Conservation (phyloP, 2,329 filamentous ascomycete genomes). For the Diaporthe helianthi region DNA sequence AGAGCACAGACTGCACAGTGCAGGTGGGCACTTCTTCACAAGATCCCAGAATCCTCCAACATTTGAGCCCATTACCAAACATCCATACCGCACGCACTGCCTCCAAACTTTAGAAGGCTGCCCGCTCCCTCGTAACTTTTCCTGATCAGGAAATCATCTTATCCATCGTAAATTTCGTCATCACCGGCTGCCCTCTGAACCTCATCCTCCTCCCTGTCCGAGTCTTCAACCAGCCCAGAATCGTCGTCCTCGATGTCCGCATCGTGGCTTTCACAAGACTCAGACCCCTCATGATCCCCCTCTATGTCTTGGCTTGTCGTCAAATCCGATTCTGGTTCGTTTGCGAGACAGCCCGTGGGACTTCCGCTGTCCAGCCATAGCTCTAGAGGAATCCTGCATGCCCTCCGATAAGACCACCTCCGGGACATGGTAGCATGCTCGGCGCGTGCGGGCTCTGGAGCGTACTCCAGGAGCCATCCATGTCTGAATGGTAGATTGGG, state of each 20-base stretch:
- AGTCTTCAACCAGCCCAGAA: background rate
- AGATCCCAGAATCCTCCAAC: background rate
- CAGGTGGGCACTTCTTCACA: too few species aligned
- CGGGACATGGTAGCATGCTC: background rate
- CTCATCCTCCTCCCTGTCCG: background rate
- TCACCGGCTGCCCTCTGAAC: background rate
- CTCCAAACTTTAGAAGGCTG: background rate
- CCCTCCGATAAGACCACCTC: constrained; percentile 25
- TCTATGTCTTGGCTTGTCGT: background rate
- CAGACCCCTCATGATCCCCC: background rate
- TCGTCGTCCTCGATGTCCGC: background rate
- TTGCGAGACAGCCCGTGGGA: background rate
- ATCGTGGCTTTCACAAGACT: background rate
- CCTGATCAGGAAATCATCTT: background rate
- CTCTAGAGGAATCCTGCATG: background rate
- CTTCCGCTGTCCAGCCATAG: background rate
- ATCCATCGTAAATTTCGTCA: too few species aligned
- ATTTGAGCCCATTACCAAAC: background rate
- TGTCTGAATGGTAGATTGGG: background rate
- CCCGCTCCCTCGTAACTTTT: background rate
- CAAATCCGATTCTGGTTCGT: background rate
- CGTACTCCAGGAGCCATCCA: constrained; percentile 25
- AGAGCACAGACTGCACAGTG: background rate
- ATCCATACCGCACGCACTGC: background rate
- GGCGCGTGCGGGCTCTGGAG: background rate